Evolutionary conservation across 1,284 basidiomycete genomes (phyloP), one percentile per base, ranked within the genome.

Genomic region (Neolentinus lepideus): DNA sequence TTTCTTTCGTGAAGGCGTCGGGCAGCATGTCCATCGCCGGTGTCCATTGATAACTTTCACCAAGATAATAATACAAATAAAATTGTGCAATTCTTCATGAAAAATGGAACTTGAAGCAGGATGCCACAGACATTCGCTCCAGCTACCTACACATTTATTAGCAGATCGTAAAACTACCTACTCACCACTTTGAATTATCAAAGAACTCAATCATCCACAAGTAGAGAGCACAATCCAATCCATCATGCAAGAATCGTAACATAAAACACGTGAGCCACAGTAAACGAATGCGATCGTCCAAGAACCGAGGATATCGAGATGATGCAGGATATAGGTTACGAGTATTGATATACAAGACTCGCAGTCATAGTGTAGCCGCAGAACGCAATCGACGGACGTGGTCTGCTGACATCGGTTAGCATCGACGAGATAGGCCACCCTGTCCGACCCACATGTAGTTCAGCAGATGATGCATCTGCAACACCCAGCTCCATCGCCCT

Each of bases 391-490:
- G 9, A 35, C 33, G 33, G 33, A 35, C 33, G 16, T 9, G 33
- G 33, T 9, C 9, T 9, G 16, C 33, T n/a, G n/a, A n/a, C n/a
- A 3, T 43, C 38, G n/a, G 38, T n/a, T 16, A n/a, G 38, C 38
- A n/a, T 6, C 38, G 19, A 43, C 4, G 16, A 6, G 19, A 43
- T 9, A 35, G 33, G 33, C 33, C 33, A n/a, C n/a, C n/a, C n/a
- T n/a, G n/a, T n/a, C n/a, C n/a, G 38, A 43, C 38, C n/a, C 38
- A 21, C 38, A 4, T 43, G 8, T 16, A 46, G 10, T 8, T 62
- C 59, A 75, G 56, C 73, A 75, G 47, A 76, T 72, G 45, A 75
- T 64, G 57, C 75, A 76, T 36, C 70, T 65, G 61, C 75, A 75
- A 50, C 63, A 63, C 10, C 51, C 51, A 16, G 51, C 33, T 3